phyloP scores from a whole-genome alignment of 495 filamentous ascomycete genomes.

The Endocarpon pusillum region DNA sequence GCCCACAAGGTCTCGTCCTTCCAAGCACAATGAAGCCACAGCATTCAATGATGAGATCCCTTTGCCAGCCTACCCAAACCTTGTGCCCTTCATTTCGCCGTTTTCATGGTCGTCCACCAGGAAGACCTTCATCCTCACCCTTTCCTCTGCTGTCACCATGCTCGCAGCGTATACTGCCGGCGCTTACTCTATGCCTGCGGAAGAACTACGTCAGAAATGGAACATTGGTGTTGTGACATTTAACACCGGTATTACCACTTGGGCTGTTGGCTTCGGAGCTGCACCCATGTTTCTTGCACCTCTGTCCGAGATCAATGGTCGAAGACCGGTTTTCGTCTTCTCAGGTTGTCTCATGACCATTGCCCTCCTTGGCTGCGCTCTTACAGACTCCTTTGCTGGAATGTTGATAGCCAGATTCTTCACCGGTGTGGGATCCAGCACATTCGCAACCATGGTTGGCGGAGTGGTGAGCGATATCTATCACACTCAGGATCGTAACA shows the following conservation, averaged over 20 bases:
- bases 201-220: constrained; percentile 45
- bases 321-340: constrained; percentile 61
- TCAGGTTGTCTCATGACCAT: constrained; percentile 52
- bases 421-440: constrained; percentile 50
- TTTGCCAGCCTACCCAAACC: constrained; percentile 39
- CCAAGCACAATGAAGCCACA: too few species aligned
- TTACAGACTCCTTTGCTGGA: constrained; percentile 51
- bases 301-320: constrained; percentile 74
- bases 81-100: constrained; percentile 13
- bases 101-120: constrained; percentile 36
- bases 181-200: constrained; percentile 52
- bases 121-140: constrained; percentile 55
- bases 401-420: constrained; percentile 66
- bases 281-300: constrained; percentile 86
- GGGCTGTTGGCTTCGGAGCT: constrained; percentile 65
- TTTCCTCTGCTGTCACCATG: constrained; percentile 59
- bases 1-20: constrained; percentile 35
- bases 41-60: constrained; percentile 20
- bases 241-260: constrained; percentile 64
- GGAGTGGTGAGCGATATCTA: constrained; percentile 86
- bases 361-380: constrained; percentile 60
- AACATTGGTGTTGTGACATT: constrained; percentile 44
- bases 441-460: constrained; percentile 85
- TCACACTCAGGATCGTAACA: constrained; percentile 60
- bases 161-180: constrained; percentile 72